A percentile compares a stretch with the other conserved stretches of the same genome.
These are phyloP conservation scores for Mycena maculata DNA, from an alignment of 768 basidiomycete species.

Conservation along the genomic window DNA sequence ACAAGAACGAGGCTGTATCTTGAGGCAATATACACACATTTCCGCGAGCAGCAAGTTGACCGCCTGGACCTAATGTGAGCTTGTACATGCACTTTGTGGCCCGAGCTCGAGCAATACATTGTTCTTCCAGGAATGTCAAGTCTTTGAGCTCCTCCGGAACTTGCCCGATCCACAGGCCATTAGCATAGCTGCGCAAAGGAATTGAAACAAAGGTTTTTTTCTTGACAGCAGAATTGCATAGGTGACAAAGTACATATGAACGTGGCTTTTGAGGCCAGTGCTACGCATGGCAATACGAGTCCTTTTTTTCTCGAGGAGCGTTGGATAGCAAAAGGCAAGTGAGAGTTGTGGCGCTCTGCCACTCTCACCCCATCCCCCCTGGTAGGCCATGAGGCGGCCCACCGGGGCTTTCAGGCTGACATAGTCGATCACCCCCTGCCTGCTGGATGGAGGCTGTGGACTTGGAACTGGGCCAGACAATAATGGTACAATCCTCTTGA, in stretches of 20 bases:
- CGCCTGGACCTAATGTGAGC: not conserved
- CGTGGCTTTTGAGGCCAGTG: too few species aligned
- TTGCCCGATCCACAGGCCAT: not conserved
- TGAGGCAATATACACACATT: constrained; percentile 3
- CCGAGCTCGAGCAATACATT: not conserved
- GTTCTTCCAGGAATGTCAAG: not conserved
- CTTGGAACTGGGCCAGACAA: too few species aligned
- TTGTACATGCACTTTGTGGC: not conserved
- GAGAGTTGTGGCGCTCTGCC: too few species aligned
- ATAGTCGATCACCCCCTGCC: too few species aligned
- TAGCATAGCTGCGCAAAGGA: not conserved
- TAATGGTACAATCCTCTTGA: too few species aligned
- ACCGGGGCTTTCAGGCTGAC: too few species aligned
- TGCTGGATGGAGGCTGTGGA: too few species aligned
- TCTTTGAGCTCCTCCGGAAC: not conserved
- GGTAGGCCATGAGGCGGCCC: too few species aligned
- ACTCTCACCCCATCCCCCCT: too few species aligned
- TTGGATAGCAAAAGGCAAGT: too few species aligned
- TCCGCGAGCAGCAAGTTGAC: constrained; percentile 3
- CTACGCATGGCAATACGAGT: too few species aligned
- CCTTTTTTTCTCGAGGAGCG: too few species aligned
- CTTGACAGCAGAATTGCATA: not conserved
- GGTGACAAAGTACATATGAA: not conserved
- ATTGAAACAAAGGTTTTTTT: not conserved
- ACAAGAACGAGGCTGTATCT: not conserved